Base-by-base conservation (phyloP, 2,329 filamentous ascomycete species). In the Paecilomyces sp. region DNA sequence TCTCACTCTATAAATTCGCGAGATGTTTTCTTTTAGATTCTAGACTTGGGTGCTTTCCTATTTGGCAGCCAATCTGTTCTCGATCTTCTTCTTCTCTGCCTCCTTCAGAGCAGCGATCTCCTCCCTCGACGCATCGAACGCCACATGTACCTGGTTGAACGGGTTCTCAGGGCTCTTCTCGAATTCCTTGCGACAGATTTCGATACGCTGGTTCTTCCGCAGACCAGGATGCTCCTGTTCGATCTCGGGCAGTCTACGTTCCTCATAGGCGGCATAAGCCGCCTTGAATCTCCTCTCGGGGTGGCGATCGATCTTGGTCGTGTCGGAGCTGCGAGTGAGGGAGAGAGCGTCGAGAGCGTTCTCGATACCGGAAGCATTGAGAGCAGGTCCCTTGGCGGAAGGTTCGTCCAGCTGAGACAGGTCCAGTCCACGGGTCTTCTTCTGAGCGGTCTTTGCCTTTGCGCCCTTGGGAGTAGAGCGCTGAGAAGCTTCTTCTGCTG, bases 101-200 rank as follows among this genome's bases (percentile, higher is more conserved):
- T 85, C 79, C 71, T 80, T 84, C 60, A 92, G 77, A 55, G 84
- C 81, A 55, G 81, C 81, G 53, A 96, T 69, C 68, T 99, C 93
- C 3, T 91, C 90, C 75, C 85, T 88, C 24, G 83, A 84, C 58
- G 90, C 85, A 75, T 99, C 90, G 77, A 91, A 95, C 2, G 81
- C 75, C 1, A 86, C 90, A 57, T 80, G 85, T 15, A 88, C 87
- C 78, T 96, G 91, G 78, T 96, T 96, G 79, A 96, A 94, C 13
- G 94, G 94, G 75, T 99, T 99, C 68, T 97, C 93, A 1, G 90
- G 88, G 70, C 89, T 90, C 81, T 91, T 95, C 76, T 96, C 89
- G 74, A 97, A 99, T 79, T 97, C 94, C 81, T 96, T 95, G 63
- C 85, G 78, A 66, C 96, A 90, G 70, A 88, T 82, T 64, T 93